Evolutionary conservation across 1,284 basidiomycete genomes (phyloP).

Genomic region (Ganoderma lucidum): DNA sequence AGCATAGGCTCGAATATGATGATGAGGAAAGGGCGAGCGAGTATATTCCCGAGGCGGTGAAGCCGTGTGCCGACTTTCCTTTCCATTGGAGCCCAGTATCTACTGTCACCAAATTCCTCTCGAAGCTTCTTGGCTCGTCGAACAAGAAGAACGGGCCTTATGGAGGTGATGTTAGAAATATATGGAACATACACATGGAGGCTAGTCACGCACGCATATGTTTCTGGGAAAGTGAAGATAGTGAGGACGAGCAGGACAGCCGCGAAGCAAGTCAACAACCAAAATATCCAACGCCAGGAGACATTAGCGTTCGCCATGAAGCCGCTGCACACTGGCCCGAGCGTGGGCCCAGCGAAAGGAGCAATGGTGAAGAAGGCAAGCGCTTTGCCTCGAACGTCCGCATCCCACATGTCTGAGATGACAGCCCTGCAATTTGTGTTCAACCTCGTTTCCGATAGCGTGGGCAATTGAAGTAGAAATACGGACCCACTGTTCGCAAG

Average conservation of each 20-base stretch:
- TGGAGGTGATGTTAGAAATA: slow-evolving; percentile 10
- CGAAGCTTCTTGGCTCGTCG: slow-evolving; percentile 42
- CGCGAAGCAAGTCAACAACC: slow-evolving; percentile 76
- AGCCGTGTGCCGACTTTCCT: slow-evolving; percentile 42
- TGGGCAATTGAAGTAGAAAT: background rate
- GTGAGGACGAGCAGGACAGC: slow-evolving; percentile 57
- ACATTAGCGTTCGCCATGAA: slow-evolving; percentile 56
- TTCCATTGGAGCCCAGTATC: slow-evolving; percentile 55
- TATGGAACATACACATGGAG: background rate
- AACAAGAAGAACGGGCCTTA: slow-evolving; percentile 56
- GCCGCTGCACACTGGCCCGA: slow-evolving; percentile 73
- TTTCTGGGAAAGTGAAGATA: slow-evolving; percentile 80
- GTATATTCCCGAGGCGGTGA: slow-evolving; percentile 41
- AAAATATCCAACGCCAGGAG: slow-evolving; percentile 81
- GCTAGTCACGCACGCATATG: slow-evolving; percentile 54
- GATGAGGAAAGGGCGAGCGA: slow-evolving; percentile 51
- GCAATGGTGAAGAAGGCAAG: slow-evolving; percentile 47
- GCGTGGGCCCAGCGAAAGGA: slow-evolving; percentile 73
- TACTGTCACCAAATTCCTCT: slow-evolving; percentile 59
- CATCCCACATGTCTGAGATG: slow-evolving; percentile 40
- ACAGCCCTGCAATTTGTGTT: slow-evolving; percentile 30
- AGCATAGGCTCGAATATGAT: slow-evolving; percentile 55
- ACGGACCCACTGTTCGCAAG: slow-evolving; percentile 47
- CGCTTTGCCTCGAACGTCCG: slow-evolving; percentile 38
- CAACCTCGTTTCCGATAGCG: background rate